Percentiles rank a stretch among this genome's conserved stretches.
Conservation (phyloP, 2,329 filamentous ascomycete species). For the Colletotrichum sansevieriae region DNA sequence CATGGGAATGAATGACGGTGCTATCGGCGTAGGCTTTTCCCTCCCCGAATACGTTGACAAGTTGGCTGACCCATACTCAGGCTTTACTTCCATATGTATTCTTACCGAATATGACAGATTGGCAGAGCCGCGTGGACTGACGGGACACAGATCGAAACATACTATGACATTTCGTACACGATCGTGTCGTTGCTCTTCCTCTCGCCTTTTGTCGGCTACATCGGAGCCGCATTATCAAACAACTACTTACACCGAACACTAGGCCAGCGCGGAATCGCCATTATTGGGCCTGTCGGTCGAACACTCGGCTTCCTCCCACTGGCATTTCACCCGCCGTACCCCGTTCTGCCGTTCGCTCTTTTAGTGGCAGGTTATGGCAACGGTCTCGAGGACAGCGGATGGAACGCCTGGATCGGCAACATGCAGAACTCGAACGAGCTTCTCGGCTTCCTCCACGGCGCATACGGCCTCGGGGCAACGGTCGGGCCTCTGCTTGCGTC, state of each 20-base stretch:
- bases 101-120: not conserved
- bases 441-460: constrained; percentile 78
- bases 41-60: not conserved
- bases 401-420: constrained; percentile 75
- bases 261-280: constrained; percentile 79
- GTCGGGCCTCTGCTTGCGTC: constrained; percentile 79
- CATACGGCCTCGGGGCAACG: constrained; percentile 79
- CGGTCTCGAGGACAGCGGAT: constrained; percentile 73
- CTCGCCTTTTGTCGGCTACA: constrained; percentile 75
- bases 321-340: constrained; percentile 76
- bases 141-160: constrained; percentile 61
- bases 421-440: constrained; percentile 81
- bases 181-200: constrained; percentile 77
- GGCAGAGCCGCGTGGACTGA: not conserved
- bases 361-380: constrained; percentile 79
- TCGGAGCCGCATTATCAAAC: constrained; percentile 72
- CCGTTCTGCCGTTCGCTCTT: constrained; percentile 74
- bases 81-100: constrained; percentile 19
- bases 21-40: constrained; percentile 64
- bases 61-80: not conserved
- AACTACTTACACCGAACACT: constrained; percentile 73
- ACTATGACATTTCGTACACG: constrained; percentile 73
- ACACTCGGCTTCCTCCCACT: constrained; percentile 75
- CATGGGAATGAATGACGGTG: constrained; percentile 78
- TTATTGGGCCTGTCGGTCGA: constrained; percentile 73